Percentiles rank a stretch among this genome's conserved stretches.
Conservation (phyloP, 129 eudicot species). For the Chrysanthemum seticuspe region DNA sequence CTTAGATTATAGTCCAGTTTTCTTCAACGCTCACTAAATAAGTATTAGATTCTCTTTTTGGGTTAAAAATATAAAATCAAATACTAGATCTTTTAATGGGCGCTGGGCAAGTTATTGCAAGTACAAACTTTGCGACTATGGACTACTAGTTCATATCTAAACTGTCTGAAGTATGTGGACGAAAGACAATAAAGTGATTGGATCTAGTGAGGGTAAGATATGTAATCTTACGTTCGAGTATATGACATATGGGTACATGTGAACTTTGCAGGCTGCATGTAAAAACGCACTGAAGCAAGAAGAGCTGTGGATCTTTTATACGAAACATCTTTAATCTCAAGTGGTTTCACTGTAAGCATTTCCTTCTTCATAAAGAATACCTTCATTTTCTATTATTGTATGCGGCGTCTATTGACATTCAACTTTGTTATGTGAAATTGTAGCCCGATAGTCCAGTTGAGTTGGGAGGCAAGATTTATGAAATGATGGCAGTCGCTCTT, state of each 20-base stretch:
- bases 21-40: too few relatives aligned
- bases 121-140: neutral
- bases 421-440: neutral
- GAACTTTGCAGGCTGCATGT: conserved; percentile 77
- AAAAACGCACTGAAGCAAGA: conserved; percentile 74
- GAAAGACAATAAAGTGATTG: neutral
- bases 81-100: too few relatives aligned
- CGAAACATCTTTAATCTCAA: conserved; percentile 89
- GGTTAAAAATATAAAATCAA: too few relatives aligned
- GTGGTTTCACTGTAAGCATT: conserved; percentile 84
- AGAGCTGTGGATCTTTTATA: conserved; percentile 84
- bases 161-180: too few relatives aligned
- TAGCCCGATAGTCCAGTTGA: too few relatives aligned
- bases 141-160: neutral
- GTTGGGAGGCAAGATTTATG: conserved; percentile 82
- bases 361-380: neutral
- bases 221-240: neutral
- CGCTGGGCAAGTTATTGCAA: too few relatives aligned
- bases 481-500: conserved; percentile 97
- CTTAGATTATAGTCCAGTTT: too few relatives aligned
- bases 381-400: neutral
- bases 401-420: neutral
- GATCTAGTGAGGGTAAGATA: neutral
- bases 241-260: neutral
- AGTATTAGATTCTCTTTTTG: too few relatives aligned